A percentile compares a stretch with the other conserved stretches of the same genome.
These are phyloP conservation scores for Candida khao-thaluensis DNA, from an alignment of 805 yeast species.

Conservation along the genomic window DNA sequence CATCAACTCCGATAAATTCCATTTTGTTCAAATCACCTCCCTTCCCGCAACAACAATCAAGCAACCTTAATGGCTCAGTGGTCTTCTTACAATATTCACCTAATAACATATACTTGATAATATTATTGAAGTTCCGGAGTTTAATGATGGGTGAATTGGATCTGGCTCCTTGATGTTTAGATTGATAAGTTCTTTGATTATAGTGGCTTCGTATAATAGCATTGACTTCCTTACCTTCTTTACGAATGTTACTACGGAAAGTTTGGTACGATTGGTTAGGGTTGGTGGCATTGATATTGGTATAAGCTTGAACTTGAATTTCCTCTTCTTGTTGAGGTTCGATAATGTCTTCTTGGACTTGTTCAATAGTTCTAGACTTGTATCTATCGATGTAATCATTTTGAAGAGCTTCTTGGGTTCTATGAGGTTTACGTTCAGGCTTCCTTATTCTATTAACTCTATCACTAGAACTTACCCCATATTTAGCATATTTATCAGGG, in stretches of 20 bases:
- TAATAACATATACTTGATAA: constrained; percentile 82
- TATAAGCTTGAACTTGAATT: constrained; percentile 16
- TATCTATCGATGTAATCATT: constrained; percentile 2
- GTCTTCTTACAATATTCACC: constrained; percentile 54
- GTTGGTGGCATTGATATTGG: constrained; percentile 23
- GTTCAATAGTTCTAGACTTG: constrained; percentile 3
- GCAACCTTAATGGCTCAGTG: constrained; percentile 41
- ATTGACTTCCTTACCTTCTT: constrained; percentile 47
- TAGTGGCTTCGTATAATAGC: constrained; percentile 79
- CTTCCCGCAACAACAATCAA: constrained; percentile 95
- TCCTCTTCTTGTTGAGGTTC: neutral
- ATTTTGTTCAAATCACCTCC: constrained; percentile 96
- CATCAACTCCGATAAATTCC: constrained; percentile 68
- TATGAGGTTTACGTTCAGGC: constrained; percentile 2
- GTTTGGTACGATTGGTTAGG: constrained; percentile 27
- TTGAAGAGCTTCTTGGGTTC: neutral
- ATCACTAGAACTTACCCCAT: constrained; percentile 5
- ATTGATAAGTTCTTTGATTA: constrained; percentile 74
- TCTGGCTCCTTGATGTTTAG: constrained; percentile 60
- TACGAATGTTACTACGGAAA: constrained; percentile 36
- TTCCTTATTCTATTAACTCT: constrained; percentile 10
- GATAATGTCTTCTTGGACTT: constrained; percentile 1
- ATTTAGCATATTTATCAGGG: constrained; percentile 8
- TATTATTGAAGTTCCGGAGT: constrained; percentile 85
- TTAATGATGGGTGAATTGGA: constrained; percentile 80